These are phyloP conservation scores for Mallotus nudiflorus DNA, from an alignment of 345 rosid genomes.

Conservation along the genomic window DNA sequence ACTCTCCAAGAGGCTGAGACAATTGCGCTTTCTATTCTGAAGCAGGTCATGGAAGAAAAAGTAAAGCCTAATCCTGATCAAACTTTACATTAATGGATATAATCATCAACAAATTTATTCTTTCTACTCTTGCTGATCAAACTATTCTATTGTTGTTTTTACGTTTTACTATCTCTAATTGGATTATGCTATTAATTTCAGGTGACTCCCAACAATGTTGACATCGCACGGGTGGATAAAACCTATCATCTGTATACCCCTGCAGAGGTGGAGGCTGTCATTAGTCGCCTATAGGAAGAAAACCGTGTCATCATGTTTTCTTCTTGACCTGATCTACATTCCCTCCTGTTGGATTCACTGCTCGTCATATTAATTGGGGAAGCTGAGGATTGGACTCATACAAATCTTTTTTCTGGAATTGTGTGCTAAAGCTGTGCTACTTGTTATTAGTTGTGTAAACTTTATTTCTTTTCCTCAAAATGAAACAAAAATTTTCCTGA, in stretches of 20 bases:
- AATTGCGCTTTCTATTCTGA: constrained; percentile 80
- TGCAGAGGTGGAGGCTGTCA: constrained; percentile 89
- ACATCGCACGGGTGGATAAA: constrained; percentile 87
- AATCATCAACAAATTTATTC: too few species aligned
- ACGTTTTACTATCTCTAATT: too few species aligned
- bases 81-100: background rate
- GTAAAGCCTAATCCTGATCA: constrained; percentile 30
- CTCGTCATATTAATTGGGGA: background rate
- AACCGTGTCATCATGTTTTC: background rate
- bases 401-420: background rate
- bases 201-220: constrained; percentile 96
- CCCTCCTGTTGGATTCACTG: background rate
- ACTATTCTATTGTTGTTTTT: background rate
- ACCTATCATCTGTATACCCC: constrained; percentile 88
- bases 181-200: constrained; percentile 25
- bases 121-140: background rate
- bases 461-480: background rate
- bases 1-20: constrained; percentile 87
- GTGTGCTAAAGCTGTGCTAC: background rate
- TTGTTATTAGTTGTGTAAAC: constrained; percentile 1
- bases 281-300: constrained; percentile 60
- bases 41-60: constrained; percentile 99
- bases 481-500: background rate
- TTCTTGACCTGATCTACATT: background rate
- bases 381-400: constrained; percentile 5